Conservation (phyloP, 2,329 filamentous ascomycete species). For the Rachicladosporium sp. region DNA sequence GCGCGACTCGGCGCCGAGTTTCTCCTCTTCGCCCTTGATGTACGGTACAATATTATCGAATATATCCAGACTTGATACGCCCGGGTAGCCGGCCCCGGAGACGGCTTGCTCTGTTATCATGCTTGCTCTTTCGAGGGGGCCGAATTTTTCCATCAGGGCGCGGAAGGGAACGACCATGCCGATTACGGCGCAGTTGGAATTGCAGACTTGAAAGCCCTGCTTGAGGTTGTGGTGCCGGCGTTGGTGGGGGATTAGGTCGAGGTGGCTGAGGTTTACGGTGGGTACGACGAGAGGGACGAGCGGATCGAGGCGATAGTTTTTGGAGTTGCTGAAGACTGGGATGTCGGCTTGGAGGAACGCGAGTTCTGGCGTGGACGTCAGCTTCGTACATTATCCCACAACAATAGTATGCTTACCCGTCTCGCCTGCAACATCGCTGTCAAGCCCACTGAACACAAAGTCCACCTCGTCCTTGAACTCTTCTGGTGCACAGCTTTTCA, state of each 20-base stretch:
- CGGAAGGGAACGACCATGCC: slow-evolving; percentile 91
- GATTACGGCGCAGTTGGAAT: slow-evolving; percentile 96
- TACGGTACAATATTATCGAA: slow-evolving; percentile 92
- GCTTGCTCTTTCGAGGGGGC: slow-evolving; percentile 60
- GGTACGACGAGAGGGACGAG: slow-evolving; percentile 88
- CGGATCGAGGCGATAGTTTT: slow-evolving; percentile 88
- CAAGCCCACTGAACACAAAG: slow-evolving; percentile 82
- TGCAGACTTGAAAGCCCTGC: slow-evolving; percentile 90
- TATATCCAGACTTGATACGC: slow-evolving; percentile 87
- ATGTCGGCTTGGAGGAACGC: slow-evolving; percentile 81
- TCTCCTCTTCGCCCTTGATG: slow-evolving; percentile 90
- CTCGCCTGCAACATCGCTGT: slow-evolving; percentile 83
- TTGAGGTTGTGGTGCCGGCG: slow-evolving; percentile 57
- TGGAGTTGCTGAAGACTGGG: slow-evolving; percentile 92
- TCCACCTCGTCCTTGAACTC: slow-evolving; percentile 76
- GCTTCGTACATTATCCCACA: not conserved
- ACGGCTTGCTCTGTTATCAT: slow-evolving; percentile 94
- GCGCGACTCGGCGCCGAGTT: slow-evolving; percentile 84
- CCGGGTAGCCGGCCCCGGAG: slow-evolving; percentile 82
- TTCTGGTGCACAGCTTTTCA: slow-evolving; percentile 70
- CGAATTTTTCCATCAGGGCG: slow-evolving; percentile 75
- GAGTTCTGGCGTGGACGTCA: slow-evolving; percentile 49
- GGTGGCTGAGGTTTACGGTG: slow-evolving; percentile 81
- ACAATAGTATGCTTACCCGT: slow-evolving; percentile 49
- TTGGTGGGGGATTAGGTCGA: slow-evolving; percentile 83